These are phyloP conservation scores for Annulohypoxylon maeteangense DNA, from an alignment of 495 filamentous ascomycete genomes.

Conservation along the genomic window DNA sequence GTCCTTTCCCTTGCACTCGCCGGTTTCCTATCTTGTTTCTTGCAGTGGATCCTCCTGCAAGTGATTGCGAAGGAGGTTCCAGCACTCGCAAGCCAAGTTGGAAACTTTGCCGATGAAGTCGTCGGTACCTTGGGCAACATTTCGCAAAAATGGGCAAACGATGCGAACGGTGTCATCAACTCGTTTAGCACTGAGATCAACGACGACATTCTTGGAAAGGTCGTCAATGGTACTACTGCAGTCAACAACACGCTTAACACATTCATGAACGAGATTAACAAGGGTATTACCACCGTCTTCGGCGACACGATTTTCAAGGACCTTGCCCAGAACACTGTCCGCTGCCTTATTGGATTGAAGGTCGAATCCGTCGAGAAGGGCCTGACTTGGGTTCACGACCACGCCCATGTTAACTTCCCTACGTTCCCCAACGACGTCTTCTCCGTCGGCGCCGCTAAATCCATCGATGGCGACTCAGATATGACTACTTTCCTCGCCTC, in stretches of 20 bases:
- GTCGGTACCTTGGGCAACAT: constrained; percentile 76
- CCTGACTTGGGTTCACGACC: constrained; percentile 86
- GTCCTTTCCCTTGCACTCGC: constrained; percentile 86
- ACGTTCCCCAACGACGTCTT: constrained; percentile 82
- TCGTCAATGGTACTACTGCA: constrained; percentile 79
- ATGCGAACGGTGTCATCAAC: constrained; percentile 77
- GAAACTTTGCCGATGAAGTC: constrained; percentile 82
- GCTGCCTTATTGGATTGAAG: constrained; percentile 82
- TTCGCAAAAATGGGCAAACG: constrained; percentile 78
- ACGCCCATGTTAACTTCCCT: constrained; percentile 87
- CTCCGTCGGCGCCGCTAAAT: constrained; percentile 77
- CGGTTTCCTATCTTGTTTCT: constrained; percentile 84
- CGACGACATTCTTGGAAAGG: constrained; percentile 86
- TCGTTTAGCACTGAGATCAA: constrained; percentile 80
- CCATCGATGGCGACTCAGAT: constrained; percentile 64
- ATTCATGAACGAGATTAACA: constrained; percentile 78
- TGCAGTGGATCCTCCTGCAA: constrained; percentile 82
- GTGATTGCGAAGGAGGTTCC: constrained; percentile 80
- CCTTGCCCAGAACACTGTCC: constrained; percentile 76
- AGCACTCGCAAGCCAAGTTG: constrained; percentile 77
- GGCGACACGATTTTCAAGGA: constrained; percentile 78
- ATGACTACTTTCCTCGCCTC: constrained; percentile 79
- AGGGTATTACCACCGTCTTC: constrained; percentile 79
- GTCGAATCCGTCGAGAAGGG: constrained; percentile 80
- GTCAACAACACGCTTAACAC: constrained; percentile 87